These are phyloP conservation scores for Exophiala sideris DNA, from an alignment of 2,329 filamentous ascomycete species.

Conservation along the genomic window DNA sequence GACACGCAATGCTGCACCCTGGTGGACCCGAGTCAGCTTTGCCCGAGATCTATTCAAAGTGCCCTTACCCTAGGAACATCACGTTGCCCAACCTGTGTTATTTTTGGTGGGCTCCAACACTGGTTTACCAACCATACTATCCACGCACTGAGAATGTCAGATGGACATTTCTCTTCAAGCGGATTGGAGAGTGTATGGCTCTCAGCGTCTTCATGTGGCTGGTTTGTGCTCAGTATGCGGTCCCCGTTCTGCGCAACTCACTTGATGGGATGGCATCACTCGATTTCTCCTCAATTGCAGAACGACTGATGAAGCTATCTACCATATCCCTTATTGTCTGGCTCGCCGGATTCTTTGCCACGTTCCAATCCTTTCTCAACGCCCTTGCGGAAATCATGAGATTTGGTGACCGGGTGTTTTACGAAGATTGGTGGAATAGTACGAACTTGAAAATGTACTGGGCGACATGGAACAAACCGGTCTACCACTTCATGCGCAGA, in stretches of 20 bases:
- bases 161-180: conserved; percentile 84
- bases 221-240: conserved; percentile 87
- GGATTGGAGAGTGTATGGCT: conserved; percentile 71
- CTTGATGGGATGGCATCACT: conserved; percentile 80
- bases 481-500: conserved; percentile 93
- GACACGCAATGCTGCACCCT: conserved; percentile 83
- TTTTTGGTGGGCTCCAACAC: conserved; percentile 96
- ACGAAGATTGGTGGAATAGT: conserved; percentile 98
- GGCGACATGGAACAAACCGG: conserved; percentile 96
- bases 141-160: conserved; percentile 77
- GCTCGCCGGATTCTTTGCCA: conserved; percentile 94
- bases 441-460: conserved; percentile 83
- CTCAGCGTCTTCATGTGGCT: conserved; percentile 93
- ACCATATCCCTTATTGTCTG: conserved; percentile 95
- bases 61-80: conserved; percentile 88
- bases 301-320: conserved; percentile 88
- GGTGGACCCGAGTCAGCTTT: conserved; percentile 63
- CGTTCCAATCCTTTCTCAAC: conserved; percentile 92
- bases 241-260: conserved; percentile 84
- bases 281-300: conserved; percentile 75
- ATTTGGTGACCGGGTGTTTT: conserved; percentile 93
- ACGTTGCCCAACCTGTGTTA: conserved; percentile 83
- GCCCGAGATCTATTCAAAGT: conserved; percentile 75
- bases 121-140: conserved; percentile 96
- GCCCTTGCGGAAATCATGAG: conserved; percentile 83